phyloP scores from a whole-genome alignment of 495 filamentous ascomycete species.

The Bombardia bombarda region DNA sequence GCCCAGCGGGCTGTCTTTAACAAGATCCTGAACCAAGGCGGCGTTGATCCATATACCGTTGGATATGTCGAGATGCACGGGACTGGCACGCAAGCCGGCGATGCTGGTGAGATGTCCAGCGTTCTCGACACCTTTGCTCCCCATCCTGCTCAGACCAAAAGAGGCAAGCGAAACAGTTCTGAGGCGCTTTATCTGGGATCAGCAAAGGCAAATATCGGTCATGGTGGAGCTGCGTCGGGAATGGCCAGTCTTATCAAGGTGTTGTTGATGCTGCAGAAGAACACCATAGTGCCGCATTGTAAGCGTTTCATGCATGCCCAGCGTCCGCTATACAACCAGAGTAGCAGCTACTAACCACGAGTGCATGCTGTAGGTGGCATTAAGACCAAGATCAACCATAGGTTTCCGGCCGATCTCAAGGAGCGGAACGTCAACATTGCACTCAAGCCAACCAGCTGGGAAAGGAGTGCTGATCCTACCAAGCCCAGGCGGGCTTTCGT shows the following conservation, averaged over 20 bases:
- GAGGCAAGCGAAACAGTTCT: slow-evolving; percentile 43
- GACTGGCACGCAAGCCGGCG: slow-evolving; percentile 71
- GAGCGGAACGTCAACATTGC: slow-evolving; percentile 62
- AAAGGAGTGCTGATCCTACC: slow-evolving; percentile 40
- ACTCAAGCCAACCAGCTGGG: slow-evolving; percentile 48
- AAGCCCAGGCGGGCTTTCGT: slow-evolving; percentile 39
- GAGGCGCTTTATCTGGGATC: slow-evolving; percentile 68
- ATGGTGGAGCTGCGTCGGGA: slow-evolving; percentile 77
- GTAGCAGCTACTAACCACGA: no score
- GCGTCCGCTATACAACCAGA: no score
- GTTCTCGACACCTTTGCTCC: slow-evolving; percentile 72
- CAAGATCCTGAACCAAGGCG: slow-evolving; percentile 53
- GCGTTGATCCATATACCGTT: slow-evolving; percentile 56
- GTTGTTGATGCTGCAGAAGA: slow-evolving; percentile 73
- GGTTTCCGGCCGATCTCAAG: slow-evolving; percentile 61
- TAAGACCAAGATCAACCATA: slow-evolving; percentile 66
- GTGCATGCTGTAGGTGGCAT: no score
- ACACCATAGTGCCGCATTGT: slow-evolving; percentile 70
- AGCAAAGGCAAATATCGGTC: slow-evolving; percentile 78
- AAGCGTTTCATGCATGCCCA: no score
- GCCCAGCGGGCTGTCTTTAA: slow-evolving; percentile 59
- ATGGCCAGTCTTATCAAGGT: slow-evolving; percentile 71
- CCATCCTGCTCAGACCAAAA: slow-evolving; percentile 7
- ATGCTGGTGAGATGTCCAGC: slow-evolving; percentile 64
- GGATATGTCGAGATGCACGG: slow-evolving; percentile 80